phyloP scores from a whole-genome alignment of 441 rosid species.

The Erysimum pusillum region DNA sequence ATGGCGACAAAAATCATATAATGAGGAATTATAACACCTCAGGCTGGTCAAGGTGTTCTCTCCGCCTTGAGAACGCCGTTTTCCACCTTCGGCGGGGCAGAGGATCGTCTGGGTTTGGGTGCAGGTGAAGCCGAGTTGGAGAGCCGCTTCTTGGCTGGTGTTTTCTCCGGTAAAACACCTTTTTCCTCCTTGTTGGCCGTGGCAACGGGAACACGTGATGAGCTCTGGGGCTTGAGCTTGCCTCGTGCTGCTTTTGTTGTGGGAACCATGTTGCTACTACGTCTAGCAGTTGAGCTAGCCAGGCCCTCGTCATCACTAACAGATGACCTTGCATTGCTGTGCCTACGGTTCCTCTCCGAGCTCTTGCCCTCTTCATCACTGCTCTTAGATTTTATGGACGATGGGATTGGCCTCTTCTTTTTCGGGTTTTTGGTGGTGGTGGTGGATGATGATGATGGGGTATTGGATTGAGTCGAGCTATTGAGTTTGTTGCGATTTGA shows the following conservation, averaged over 20 bases:
- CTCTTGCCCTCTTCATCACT: conserved; percentile 64
- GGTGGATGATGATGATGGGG: conserved; percentile 43
- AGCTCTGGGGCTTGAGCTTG: conserved; percentile 61
- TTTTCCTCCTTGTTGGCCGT: conserved; percentile 49
- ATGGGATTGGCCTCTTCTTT: conserved; percentile 53
- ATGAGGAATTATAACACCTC: conserved; percentile 24
- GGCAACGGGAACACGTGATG: conserved; percentile 47
- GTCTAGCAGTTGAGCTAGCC: conserved; percentile 57
- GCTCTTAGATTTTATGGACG: conserved; percentile 63
- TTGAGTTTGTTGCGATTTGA: conserved; percentile 76
- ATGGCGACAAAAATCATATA: conserved; percentile 14
- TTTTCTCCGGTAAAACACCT: conserved; percentile 44
- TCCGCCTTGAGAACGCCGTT: conserved; percentile 48
- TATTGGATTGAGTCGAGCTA: conserved; percentile 42
- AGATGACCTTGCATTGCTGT: conserved; percentile 63
- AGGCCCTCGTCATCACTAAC: conserved; percentile 77
- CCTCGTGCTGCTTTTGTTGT: conserved; percentile 64
- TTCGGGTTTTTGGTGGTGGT: conserved; percentile 55
- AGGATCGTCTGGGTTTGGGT: conserved; percentile 64
- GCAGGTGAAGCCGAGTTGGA: conserved; percentile 69
- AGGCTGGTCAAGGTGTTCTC: conserved; percentile 47
- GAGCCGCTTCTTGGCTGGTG: conserved; percentile 63
- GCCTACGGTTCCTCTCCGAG: conserved; percentile 59
- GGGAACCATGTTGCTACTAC: conserved; percentile 60
- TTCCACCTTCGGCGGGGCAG: conserved; percentile 72